Base-by-base conservation (phyloP, 805 yeast species). In the Ogataea glucozyma region DNA sequence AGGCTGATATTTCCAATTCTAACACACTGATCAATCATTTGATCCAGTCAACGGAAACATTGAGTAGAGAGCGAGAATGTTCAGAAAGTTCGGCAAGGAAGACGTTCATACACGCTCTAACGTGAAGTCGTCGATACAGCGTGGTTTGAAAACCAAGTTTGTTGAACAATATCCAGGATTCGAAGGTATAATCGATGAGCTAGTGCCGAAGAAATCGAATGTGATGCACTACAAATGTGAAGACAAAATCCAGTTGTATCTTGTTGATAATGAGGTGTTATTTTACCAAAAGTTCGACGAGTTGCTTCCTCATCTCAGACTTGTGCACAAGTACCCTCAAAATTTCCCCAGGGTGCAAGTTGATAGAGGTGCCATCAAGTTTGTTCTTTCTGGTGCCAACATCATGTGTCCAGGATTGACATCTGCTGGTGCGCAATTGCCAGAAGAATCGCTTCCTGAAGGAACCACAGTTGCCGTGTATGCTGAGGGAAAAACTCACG, bases 371-470 rank as follows among this genome's bases (percentile, higher is more conserved):
- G 98, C 98, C 39, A 90, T 90, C 62, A 90, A 90, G 65, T 90
- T 90, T 59, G 93, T 90, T 19, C 69, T 90, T n/a, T 84, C 95
- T 4, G 98, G 97, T 43, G 97, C 97, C 21, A 90, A 90, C 59
- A 86, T 90, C 58, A 90, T 90, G 98, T 90, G 97, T 66, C 96
- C 96, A 3, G 97, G 97, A 14, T 73, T 88, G 50, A 88, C 96
- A 0, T 81, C 93, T 14, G 74, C 83, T 2, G 96, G 97, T 31
- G 97, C 95, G 16, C 66, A 68, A 41, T 70, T 89, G 47, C 96
- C 97, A 16, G 90, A 82, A 18, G 83, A 83, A 22, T 78, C 83
- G 27, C 61, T 80, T 45, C 81, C 76, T 31, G 72, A 78, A 52
- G 95, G 76, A 41, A 71, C 82, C n/a, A 74, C 86, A 21, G 96